Evolutionary conservation across 345 rosid species (phyloP).

Genomic region (Clausena lansium): DNA sequence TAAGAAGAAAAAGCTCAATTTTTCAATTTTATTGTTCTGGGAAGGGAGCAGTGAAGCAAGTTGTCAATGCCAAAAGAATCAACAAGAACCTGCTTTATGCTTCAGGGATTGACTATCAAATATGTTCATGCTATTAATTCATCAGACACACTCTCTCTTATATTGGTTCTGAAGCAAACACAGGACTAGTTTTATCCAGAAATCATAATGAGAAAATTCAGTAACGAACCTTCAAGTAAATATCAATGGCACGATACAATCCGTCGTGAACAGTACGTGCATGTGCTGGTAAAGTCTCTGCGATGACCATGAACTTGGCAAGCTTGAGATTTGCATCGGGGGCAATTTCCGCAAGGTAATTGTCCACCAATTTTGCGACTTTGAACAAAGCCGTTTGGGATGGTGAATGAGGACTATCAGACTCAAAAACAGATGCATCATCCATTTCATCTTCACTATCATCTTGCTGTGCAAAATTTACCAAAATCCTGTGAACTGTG

Average conservation of each 20-base stretch:
- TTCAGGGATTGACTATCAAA: not conserved
- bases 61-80: not conserved
- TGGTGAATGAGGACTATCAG: constrained; percentile 75
- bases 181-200: not conserved
- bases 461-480: constrained; percentile 92
- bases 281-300: constrained; percentile 82
- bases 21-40: not conserved
- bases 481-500: constrained; percentile 86
- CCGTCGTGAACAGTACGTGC: constrained; percentile 93
- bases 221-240: constrained; percentile 72
- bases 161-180: constrained; percentile 9
- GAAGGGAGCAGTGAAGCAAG: constrained; percentile 3
- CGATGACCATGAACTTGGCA: constrained; percentile 77
- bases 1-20: not conserved
- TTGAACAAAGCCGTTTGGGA: constrained; percentile 78
- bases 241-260: constrained; percentile 82
- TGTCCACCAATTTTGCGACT: constrained; percentile 87
- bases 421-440: constrained; percentile 77
- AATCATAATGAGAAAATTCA: not conserved
- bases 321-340: constrained; percentile 95
- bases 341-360: constrained; percentile 90
- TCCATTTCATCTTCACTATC: constrained; percentile 85
- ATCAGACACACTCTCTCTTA: not conserved
- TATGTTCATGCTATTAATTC: not conserved
- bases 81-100: not conserved